These are phyloP conservation scores for Tagetes erecta DNA, from an alignment of 129 eudicot species.

Conservation along the genomic window DNA sequence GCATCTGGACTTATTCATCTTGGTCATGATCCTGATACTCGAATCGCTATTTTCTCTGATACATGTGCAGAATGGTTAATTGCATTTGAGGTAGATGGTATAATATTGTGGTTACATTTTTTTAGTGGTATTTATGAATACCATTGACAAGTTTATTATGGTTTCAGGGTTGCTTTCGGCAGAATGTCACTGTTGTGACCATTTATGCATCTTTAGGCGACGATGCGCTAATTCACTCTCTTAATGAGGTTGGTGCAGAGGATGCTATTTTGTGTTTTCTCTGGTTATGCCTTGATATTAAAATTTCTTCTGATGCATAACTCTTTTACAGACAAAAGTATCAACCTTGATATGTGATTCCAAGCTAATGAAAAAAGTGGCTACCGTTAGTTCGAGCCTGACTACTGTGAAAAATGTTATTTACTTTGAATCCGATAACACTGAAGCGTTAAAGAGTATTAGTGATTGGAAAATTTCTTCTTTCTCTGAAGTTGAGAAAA, in stretches of 20 bases:
- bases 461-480: slow-evolving; percentile 55
- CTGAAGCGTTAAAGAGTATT: slow-evolving; percentile 29
- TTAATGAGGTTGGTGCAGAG: slow-evolving; percentile 67
- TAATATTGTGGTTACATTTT: neutral
- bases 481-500: slow-evolving; percentile 72
- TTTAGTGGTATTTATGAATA: neutral
- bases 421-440: slow-evolving; percentile 67
- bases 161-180: slow-evolving; percentile 87
- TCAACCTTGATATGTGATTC: slow-evolving; percentile 87
- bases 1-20: slow-evolving; percentile 83
- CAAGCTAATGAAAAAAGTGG: slow-evolving; percentile 78
- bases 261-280: neutral
- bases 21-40: slow-evolving; percentile 84
- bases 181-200: slow-evolving; percentile 90
- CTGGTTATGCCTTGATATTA: neutral
- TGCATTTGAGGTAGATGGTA: slow-evolving; percentile 64
- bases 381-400: slow-evolving; percentile 68
- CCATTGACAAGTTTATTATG: neutral
- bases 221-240: slow-evolving; percentile 88
- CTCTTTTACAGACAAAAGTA: slow-evolving; percentile 68
- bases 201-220: slow-evolving; percentile 95
- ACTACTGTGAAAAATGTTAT: slow-evolving; percentile 55
- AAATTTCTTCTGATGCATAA: slow-evolving; percentile 17
- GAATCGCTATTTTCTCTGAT: slow-evolving; percentile 89
- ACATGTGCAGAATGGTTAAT: slow-evolving; percentile 94